phyloP scores from a whole-genome alignment of 805 yeast genomes.

The Jamesozyma piceae region DNA sequence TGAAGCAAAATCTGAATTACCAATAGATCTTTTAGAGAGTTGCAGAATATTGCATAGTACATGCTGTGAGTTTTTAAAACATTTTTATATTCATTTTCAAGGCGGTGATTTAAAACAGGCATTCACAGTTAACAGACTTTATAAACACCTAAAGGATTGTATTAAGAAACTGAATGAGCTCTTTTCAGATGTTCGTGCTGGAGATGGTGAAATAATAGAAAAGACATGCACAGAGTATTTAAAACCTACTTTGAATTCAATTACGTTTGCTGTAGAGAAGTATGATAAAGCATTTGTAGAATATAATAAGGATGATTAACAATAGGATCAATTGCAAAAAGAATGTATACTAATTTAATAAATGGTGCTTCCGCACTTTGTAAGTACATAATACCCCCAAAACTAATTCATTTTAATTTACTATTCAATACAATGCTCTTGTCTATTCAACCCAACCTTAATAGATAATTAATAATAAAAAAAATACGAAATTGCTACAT shows the following conservation, averaged over 20 bases:
- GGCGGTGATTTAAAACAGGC: conserved; percentile 41
- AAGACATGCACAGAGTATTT: conserved; percentile 29
- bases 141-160: conserved; percentile 40
- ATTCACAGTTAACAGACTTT: conserved; percentile 36
- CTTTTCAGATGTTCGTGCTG: conserved; percentile 22
- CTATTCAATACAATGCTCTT: too few species aligned
- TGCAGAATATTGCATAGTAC: conserved; percentile 59
- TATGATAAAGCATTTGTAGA: conserved; percentile 31
- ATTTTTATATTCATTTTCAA: conserved; percentile 60
- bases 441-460: too few species aligned
- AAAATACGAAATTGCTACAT: too few species aligned
- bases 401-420: too few species aligned
- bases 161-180: conserved; percentile 33
- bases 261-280: conserved; percentile 37
- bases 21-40: conserved; percentile 36
- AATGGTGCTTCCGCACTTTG: too few species aligned
- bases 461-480: too few species aligned
- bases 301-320: background rate
- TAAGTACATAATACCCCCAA: too few species aligned
- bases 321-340: background rate
- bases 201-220: conserved; percentile 25
- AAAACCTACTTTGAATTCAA: conserved; percentile 37
- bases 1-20: conserved; percentile 29
- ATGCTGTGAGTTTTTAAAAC: conserved; percentile 64
- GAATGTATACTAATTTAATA: too few species aligned